phyloP scores from a whole-genome alignment of 164 flowering plant species.

The Stephania cephalantha region DNA sequence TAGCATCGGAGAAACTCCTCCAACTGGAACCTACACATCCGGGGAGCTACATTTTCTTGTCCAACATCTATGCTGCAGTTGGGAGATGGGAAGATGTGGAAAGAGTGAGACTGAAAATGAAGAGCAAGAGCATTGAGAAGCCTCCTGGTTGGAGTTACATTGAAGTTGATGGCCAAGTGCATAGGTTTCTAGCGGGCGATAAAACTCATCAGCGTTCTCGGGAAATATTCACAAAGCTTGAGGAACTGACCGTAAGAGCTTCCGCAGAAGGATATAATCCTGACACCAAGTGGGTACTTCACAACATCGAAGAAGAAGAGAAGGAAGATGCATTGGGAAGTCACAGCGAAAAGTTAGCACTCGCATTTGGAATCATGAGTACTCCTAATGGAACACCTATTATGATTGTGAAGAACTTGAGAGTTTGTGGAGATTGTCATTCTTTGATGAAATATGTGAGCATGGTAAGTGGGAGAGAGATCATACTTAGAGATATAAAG shows the following conservation, averaged over 20 bases:
- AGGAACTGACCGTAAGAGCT: conserved; percentile 27
- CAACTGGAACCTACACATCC: conserved; percentile 44
- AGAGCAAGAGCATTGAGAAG: conserved; percentile 26
- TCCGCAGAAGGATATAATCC: conserved; percentile 37
- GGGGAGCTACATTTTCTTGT: conserved; percentile 41
- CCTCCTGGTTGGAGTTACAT: conserved; percentile 49
- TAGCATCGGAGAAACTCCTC: conserved; percentile 32
- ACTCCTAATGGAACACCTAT: conserved; percentile 20
- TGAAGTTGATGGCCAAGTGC: conserved; percentile 34
- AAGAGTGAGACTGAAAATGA: conserved; percentile 38
- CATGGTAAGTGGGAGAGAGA: conserved; percentile 33
- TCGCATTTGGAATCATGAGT: conserved; percentile 38
- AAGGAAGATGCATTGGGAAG: conserved; percentile 46
- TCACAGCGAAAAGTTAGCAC: conserved; percentile 28
- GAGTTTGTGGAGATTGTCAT: conserved; percentile 14
- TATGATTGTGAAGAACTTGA: conserved; percentile 11
- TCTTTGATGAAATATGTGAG: conserved; percentile 35
- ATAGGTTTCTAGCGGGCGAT: conserved; percentile 40
- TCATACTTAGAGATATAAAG: conserved; percentile 45
- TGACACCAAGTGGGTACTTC: conserved; percentile 40
- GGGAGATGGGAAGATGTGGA: conserved; percentile 31
- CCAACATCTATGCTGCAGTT: conserved; percentile 37
- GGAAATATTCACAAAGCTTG: conserved; percentile 31
- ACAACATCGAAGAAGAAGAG: conserved; percentile 54
- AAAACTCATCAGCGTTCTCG: conserved; percentile 18